Base-by-base conservation (phyloP, 2,329 filamentous ascomycete species). In the Huntiella decipiens region DNA sequence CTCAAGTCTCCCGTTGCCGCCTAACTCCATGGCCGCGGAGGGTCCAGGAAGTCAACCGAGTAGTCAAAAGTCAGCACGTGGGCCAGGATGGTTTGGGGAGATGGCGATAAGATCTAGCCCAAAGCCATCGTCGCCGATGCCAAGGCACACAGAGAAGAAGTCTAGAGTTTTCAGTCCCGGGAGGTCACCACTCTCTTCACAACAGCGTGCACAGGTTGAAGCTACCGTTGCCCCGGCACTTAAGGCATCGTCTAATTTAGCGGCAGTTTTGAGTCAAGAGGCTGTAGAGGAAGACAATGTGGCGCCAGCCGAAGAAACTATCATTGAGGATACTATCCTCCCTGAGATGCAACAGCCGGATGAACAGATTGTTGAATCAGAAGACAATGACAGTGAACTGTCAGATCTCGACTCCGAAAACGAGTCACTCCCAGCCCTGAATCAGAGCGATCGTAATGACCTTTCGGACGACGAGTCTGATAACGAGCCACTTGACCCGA, bases 81-180 rank as follows among this genome's bases (percentile, higher is more conserved):
- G n/a, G 11, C 16, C 19, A 2, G 15, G n/a, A 17, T 48, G 46
- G 46, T 37, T 43, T 15, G 41, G 46, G 22, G 36, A 48, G 13
- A 48, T 48, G 37, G 46, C 42, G 31, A 48, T 48, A 22, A 43
- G 46, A 16, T 41, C 46, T 4, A 48, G 46, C 12, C 36, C 46
- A 31, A 36, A 33, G 12, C 19, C 31, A 8, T 17, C 13, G 6
- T 33, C 28, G 16, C 22, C 34, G 10, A 16, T 38, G 13, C 22
- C 35, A 11, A 4, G 16, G 15, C 43, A 38, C 8, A 7, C 19
- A 17, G 45, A 22, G 13, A 48, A 48, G 16, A 36, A 43, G 3
- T 13, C 43, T 8, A 17, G 41, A 12, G 15, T 17, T 35, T 15
- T 8, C 8, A 39, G 38, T n/a, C 38, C 38, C 5, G 12, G 38